Base-by-base conservation (phyloP, 192 early-diverging fungal genomes). In the Glomus cerebriforme region DNA sequence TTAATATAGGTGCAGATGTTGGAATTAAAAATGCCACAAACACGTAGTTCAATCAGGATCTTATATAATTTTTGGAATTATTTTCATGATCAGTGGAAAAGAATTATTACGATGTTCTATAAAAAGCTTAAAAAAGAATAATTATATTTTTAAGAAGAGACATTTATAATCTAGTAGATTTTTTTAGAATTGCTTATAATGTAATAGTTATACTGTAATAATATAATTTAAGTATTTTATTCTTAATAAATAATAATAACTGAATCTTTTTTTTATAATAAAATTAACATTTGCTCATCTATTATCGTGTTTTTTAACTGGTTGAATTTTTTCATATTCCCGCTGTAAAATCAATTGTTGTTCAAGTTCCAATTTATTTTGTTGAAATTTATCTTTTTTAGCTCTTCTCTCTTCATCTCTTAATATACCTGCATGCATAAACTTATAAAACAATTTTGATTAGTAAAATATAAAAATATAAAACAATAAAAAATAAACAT, bases 41-140 rank as follows among this genome's bases (percentile, higher is more conserved):
- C 82, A 31, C 77, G 83, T 60, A 64, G 79, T 26, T 83, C 82
- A 31, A 70, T 81, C 22, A 81, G 73, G 10, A 82, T 81, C 0
- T 81, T 86, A 63, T 78, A 80, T 19, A 81, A 82, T 62, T 47
- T 85, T 34, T 82, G 79, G 13, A 83, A 86, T 69, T 86, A 82
- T 70, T 82, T 86, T 73, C 70, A 81, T n/a, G 66, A 84, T 49
- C 83, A 85, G 54, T 85, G 82, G 84, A 65, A 70, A 47, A 83
- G 77, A 60, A 49, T 77, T 45, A 27, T 17, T 39, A 12, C 49
- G 22, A n/a, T 19, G 5, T 68, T 35, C 22, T 68, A 39, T 39
- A 35, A 39, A 6, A 37, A 34, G n/a, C 47, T 3, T 22, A 54
- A 54, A 22, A 15, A 54, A 54, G 47, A 54, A 3, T 54, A 22